These are phyloP conservation scores for Podochytrium sp. DNA, from an alignment of 192 early-diverging fungal species.

Conservation along the genomic window DNA sequence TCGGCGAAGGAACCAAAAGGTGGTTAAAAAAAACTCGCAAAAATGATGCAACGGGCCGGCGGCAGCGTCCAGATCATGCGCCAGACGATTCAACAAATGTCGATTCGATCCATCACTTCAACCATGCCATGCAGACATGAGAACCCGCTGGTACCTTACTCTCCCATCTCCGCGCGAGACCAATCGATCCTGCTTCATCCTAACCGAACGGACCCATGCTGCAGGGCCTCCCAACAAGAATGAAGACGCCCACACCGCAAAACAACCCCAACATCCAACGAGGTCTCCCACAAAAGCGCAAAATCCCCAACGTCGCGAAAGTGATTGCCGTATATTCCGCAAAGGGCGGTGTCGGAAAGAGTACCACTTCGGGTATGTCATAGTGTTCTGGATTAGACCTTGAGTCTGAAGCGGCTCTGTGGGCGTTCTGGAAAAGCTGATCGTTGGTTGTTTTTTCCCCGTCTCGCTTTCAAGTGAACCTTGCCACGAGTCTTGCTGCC, in stretches of 20 bases:
- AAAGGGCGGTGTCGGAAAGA: slow-evolving; percentile 93
- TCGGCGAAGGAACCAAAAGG: too few relatives aligned
- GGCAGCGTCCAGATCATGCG: too few relatives aligned
- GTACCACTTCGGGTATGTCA: slow-evolving; percentile 74
- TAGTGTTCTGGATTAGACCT: too few relatives aligned
- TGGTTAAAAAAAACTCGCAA: too few relatives aligned
- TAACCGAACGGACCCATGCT: neutral
- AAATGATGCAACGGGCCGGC: too few relatives aligned
- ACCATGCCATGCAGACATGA: neutral
- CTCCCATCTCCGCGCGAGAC: neutral
- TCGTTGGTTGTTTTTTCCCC: neutral
- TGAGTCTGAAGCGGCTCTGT: too few relatives aligned
- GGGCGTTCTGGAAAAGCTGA: neutral
- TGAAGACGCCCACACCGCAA: neutral
- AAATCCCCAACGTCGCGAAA: slow-evolving; percentile 73
- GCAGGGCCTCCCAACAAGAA: slow-evolving; percentile 15
- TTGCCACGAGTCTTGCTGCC: slow-evolving; percentile 65
- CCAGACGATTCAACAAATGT: too few relatives aligned
- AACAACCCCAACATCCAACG: slow-evolving; percentile 30
- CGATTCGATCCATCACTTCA: too few relatives aligned
- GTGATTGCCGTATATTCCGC: slow-evolving; percentile 84
- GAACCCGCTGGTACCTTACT: neutral
- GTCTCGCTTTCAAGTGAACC: slow-evolving; percentile 60
- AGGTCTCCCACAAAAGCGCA: slow-evolving; percentile 71
- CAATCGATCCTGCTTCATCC: neutral